These are phyloP conservation scores for Zancudomyces culisetae DNA, from an alignment of 371 early-diverging fungal species.

Conservation along the genomic window DNA sequence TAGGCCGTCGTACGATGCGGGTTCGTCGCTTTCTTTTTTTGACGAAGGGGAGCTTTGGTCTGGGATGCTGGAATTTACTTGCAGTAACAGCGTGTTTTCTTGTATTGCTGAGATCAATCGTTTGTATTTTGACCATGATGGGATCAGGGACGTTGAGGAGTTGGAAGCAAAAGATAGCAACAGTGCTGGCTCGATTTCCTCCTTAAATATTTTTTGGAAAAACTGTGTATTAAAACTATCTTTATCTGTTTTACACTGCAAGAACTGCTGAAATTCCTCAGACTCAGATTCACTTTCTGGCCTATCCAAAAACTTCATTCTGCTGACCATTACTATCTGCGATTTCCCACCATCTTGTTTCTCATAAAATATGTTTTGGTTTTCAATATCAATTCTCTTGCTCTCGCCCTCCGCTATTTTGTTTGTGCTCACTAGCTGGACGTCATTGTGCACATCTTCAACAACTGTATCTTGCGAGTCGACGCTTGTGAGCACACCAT, in stretches of 20 bases:
- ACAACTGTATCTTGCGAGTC: no score
- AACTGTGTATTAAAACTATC: neutral
- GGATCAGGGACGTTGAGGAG: neutral
- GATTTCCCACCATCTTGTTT: no score
- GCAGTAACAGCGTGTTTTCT: neutral
- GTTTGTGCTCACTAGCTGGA: no score
- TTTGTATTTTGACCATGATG: slow-evolving; percentile 1
- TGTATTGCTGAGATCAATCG: neutral
- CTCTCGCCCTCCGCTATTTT: no score
- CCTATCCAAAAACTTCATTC: no score
- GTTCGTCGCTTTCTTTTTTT: neutral
- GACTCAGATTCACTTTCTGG: no score
- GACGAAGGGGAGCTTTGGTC: neutral
- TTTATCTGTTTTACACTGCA: neutral
- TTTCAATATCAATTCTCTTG: no score
- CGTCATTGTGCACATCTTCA: no score
- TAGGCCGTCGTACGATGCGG: no score
- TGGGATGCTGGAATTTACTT: neutral
- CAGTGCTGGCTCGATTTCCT: slow-evolving; percentile 1
- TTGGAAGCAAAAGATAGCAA: neutral
- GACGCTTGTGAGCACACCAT: no score
- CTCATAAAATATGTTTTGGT: no score
- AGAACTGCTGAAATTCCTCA: neutral
- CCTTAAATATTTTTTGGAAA: slow-evolving; percentile 2
- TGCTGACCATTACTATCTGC: no score